phyloP scores from a whole-genome alignment of 2,329 filamentous ascomycete species.

The Tolypocladium nubicola region DNA sequence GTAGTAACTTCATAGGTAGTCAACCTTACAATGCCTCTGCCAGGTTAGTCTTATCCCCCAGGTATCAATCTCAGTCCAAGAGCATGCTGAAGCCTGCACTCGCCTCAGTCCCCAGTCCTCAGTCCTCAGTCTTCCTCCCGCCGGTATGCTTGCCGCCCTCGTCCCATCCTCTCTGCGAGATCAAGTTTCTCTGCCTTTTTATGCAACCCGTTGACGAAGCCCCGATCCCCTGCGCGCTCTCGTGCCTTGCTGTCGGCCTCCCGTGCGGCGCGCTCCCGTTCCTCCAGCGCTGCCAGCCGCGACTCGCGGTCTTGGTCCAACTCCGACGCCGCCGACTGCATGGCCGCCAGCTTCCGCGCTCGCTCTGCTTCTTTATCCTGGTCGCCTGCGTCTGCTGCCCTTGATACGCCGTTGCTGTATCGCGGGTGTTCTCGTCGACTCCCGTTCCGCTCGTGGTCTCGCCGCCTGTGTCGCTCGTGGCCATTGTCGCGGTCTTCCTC shows the following conservation, averaged over 20 bases:
- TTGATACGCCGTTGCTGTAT: slow-evolving; percentile 1
- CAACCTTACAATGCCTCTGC: background rate
- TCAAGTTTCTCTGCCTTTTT: slow-evolving; percentile 43
- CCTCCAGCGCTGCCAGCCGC: slow-evolving; percentile 55
- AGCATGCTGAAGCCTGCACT: background rate
- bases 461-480: background rate
- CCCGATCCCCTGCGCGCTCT: slow-evolving; percentile 50
- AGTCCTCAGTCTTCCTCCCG: slow-evolving; percentile 29
- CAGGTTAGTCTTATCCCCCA: background rate
- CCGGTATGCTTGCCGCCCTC: slow-evolving; percentile 33
- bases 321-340: slow-evolving; percentile 60
- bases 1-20: background rate
- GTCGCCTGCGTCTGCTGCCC: slow-evolving; percentile 9
- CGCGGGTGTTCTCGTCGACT: slow-evolving; percentile 1
- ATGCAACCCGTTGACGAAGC: slow-evolving; percentile 55
- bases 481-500: background rate
- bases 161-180: slow-evolving; percentile 40
- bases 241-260: slow-evolving; percentile 58
- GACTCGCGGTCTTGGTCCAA: slow-evolving; percentile 61
- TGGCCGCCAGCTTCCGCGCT: slow-evolving; percentile 59
- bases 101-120: too few species aligned
- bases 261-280: slow-evolving; percentile 51
- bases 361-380: slow-evolving; percentile 41
- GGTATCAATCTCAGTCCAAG: background rate
- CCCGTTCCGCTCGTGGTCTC: background rate